Evolutionary conservation across 345 rosid genomes (phyloP).

Genomic region (Eucalyptus paniculata): DNA sequence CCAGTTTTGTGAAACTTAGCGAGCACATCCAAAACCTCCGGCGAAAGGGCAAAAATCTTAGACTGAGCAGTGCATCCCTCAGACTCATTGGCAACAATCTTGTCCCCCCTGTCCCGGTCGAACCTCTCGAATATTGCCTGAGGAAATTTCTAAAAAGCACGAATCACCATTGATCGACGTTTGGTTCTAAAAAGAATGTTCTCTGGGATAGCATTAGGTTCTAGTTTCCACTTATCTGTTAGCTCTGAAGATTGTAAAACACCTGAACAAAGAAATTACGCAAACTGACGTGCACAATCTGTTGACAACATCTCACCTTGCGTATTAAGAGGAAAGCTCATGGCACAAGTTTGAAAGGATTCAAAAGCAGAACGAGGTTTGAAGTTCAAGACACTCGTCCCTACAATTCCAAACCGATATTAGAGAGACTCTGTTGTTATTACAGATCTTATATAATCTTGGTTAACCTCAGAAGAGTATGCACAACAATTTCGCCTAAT

Average conservation of each 20-base stretch:
- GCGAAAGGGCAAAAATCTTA: constrained; percentile 65
- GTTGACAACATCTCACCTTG: background rate
- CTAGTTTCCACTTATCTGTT: constrained; percentile 45
- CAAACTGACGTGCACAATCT: background rate
- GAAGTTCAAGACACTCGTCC: background rate
- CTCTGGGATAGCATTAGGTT: background rate
- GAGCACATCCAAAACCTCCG: constrained; percentile 55
- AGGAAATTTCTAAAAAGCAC: background rate
- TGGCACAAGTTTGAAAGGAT: background rate
- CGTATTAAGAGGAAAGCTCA: background rate
- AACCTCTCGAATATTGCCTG: constrained; percentile 75
- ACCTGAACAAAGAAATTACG: constrained; percentile 22
- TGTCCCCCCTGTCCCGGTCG: constrained; percentile 74
- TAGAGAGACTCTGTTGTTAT: background rate
- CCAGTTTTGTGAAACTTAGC: constrained; percentile 80
- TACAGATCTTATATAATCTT: background rate
- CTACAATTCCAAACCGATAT: background rate
- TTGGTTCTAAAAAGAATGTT: background rate
- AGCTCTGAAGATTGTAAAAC: constrained; percentile 83
- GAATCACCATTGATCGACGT: background rate
- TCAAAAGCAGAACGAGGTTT: background rate
- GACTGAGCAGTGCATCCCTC: constrained; percentile 69
- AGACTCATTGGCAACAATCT: constrained; percentile 62
- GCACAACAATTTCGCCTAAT: background rate
- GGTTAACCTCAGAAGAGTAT: background rate